Evolutionary conservation across 768 basidiomycete species (phyloP), one percentile per base, ranked within the genome.

Genomic region (Suillus occidentalis): DNA sequence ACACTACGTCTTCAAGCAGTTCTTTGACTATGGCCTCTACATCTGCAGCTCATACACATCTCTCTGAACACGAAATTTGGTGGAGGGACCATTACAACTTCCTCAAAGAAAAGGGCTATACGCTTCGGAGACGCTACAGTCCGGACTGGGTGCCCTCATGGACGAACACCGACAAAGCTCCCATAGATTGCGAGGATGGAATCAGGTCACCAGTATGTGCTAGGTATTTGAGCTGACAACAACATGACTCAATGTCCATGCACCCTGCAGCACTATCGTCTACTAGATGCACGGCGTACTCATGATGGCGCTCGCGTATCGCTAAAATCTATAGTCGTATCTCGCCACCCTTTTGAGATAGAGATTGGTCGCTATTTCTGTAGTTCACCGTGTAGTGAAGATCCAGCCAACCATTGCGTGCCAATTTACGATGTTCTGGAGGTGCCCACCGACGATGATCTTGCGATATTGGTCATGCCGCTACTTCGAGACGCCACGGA

Each of bases 211-310:
- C 4, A 43, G 63, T 63, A 56, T 6, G 63, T 60, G 13, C 28
- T 63, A 12, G 16, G 12, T 20, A 13, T 28, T n/a, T n/a, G n/a
- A n/a, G n/a, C n/a, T n/a, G n/a, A n/a, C n/a, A n/a, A n/a, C n/a
- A n/a, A n/a, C n/a, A n/a, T n/a, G n/a, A n/a, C n/a, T n/a, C n/a
- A 34, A 34, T 7, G n/a, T n/a, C n/a, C 3, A 22, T 37, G n/a
- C 3, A 1, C 40, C 16, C 2, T 40, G 1, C 1, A 58, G 57
- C 37, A 40, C 10, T 12, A 2, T 63, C n/a, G 25, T 49, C 14
- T 65, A 0, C 34, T 73, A 16, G 77, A 77, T 61, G 78, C 78
- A 1, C 62, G 65, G 3, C 68, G 76, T 2, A 47, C 65, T 9
- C 40, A 6, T 12, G 75, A 79, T 50, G 69, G 69, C 16, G 62